Conservation (phyloP, 495 filamentous ascomycete genomes). For the Trichoderma parareesei region DNA sequence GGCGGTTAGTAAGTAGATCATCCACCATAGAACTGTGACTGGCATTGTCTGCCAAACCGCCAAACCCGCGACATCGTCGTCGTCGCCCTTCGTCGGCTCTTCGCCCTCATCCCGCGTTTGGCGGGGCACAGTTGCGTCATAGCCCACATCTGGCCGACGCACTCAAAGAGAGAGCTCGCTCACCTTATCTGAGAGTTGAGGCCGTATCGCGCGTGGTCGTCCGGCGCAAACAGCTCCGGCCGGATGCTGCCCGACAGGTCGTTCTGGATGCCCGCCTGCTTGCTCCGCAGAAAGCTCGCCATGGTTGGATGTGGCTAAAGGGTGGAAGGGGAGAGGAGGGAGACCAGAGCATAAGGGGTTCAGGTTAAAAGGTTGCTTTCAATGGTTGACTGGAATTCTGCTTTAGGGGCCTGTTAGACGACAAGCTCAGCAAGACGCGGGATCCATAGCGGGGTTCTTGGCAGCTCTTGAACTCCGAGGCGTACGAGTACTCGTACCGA, state of each 20-base stretch:
- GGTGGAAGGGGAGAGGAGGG: not conserved
- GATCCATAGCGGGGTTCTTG: too few species aligned
- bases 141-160: not conserved
- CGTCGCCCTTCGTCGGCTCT: not conserved
- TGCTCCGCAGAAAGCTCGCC: slow-evolving; percentile 80
- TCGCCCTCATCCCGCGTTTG: not conserved
- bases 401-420: too few species aligned
- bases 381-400: too few species aligned
- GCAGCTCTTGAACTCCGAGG: too few species aligned
- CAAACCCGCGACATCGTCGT: too few species aligned
- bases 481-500: too few species aligned
- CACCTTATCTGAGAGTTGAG: slow-evolving; percentile 77
- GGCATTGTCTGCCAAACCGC: too few species aligned
- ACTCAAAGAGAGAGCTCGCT: slow-evolving; percentile 11
- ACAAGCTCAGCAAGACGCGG: too few species aligned
- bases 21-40: too few species aligned
- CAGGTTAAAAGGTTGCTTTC: too few species aligned
- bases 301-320: slow-evolving; percentile 31
- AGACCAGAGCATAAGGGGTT: not conserved
- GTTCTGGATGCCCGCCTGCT: slow-evolving; percentile 85
- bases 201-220: slow-evolving; percentile 78
- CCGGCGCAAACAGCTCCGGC: slow-evolving; percentile 67
- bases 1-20: not conserved
- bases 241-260: slow-evolving; percentile 77
- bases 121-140: not conserved